These are phyloP conservation scores for Chalciporus piperatus DNA, from an alignment of 768 basidiomycete genomes.

Conservation along the genomic window DNA sequence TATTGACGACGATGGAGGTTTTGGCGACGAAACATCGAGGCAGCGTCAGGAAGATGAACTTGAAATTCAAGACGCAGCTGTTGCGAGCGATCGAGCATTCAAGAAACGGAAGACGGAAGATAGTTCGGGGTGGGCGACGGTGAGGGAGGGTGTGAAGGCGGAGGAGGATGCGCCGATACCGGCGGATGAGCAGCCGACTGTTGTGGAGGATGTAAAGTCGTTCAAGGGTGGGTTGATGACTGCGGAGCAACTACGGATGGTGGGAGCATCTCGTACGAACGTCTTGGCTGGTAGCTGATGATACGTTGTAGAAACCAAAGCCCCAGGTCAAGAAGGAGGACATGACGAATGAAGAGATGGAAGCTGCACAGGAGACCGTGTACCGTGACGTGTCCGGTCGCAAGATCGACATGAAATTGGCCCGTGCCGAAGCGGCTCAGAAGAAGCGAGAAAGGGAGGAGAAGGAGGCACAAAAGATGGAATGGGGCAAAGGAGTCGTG, in stretches of 20 bases:
- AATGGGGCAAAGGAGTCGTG: constrained; percentile 96
- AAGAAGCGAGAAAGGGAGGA: constrained; percentile 81
- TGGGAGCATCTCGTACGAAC: constrained; percentile 9
- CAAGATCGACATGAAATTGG: constrained; percentile 85
- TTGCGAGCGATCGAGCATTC: constrained; percentile 75
- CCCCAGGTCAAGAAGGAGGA: constrained; percentile 33
- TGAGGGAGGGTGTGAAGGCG: constrained; percentile 50
- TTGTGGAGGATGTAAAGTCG: constrained; percentile 45
- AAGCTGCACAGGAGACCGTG: constrained; percentile 81
- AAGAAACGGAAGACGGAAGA: constrained; percentile 64
- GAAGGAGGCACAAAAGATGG: constrained; percentile 88
- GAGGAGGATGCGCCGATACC: constrained; percentile 52
- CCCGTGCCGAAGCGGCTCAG: constrained; percentile 79
- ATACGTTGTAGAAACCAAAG: constrained; percentile 36
- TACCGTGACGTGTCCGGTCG: constrained; percentile 89
- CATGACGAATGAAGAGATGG: constrained; percentile 46
- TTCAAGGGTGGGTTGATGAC: constrained; percentile 79
- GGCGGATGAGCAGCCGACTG: constrained; percentile 66
- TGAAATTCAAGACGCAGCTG: constrained; percentile 59
- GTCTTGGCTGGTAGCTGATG: not conserved
- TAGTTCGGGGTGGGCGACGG: constrained; percentile 65
- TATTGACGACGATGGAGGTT: constrained; percentile 70
- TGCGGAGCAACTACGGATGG: constrained; percentile 69
- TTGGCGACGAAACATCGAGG: constrained; percentile 48
- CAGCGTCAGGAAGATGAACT: constrained; percentile 54